Evolutionary conservation across 345 rosid species (phyloP), one percentile per base, ranked within the genome.

Genomic region (Camelina laxa): DNA sequence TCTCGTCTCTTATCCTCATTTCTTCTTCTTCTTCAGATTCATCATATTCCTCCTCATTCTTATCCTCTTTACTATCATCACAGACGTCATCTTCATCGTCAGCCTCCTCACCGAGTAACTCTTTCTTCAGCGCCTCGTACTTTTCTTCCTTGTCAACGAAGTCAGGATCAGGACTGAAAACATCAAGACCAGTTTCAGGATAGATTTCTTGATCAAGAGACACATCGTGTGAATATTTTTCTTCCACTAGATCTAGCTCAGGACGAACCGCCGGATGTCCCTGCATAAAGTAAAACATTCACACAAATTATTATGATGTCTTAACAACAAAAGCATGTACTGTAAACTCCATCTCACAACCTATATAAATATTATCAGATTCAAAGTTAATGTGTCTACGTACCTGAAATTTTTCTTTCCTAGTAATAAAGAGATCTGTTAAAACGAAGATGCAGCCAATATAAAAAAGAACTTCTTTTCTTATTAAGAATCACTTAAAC

Each of bases 251-350:
- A 77, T 93, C 96, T 67, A 93, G 65, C 61, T 93, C 96, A 10
- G 97, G 92, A 66, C 90, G 92, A 86, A 90, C 96, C 47, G 98
- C 95, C 0, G 96, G 97, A 72, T 86, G 82, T 8, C 98, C 97
- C 93, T 90, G 96, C 9, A 33, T 0, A 36, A 11, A 8, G 39
- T 36, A 36, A 36, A 36, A 36, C 39, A 36, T 36, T 36, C 39
- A 36, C 39, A 36, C 39, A 8, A 36, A 33, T 6, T 36, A 1
- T 36, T 9, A 36, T 36, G 0, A 2, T 9, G 3, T 2, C 39
- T 0, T 36, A 9, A 8, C 39, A 36, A 36, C 10, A 36, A 36
- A 36, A 36, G 10, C 39, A 36, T 36, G 8, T 33, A 33, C 9
- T 7, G 2, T 33, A 33, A 33, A 5, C 36, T 33, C 36, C 6